A percentile compares a stretch with the other conserved stretches of the same genome.
Conservation (phyloP, 257 asterid species). For the Paulownia fortunei region DNA sequence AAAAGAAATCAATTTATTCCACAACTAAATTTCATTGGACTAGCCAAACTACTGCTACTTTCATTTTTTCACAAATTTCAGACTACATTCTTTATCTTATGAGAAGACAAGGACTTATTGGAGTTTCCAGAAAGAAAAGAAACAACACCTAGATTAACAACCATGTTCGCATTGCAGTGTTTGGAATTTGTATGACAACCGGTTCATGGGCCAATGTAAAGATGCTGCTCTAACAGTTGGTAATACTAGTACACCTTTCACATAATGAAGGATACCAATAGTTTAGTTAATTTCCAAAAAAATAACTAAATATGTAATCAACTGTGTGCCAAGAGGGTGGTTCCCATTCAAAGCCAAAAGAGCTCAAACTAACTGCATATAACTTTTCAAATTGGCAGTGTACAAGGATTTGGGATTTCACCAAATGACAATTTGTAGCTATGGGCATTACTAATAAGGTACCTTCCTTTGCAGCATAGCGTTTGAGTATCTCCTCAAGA, state of each 20-base stretch:
- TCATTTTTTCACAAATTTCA: neutral
- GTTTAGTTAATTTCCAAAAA: neutral
- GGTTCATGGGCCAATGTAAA: neutral
- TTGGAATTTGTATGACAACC: neutral
- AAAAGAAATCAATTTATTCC: conserved; percentile 23
- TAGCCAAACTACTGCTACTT: neutral
- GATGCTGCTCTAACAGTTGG: conserved; percentile 22
- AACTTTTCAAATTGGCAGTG: conserved; percentile 24
- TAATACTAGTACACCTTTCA: conserved; percentile 12
- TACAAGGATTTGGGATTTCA: conserved; percentile 13
- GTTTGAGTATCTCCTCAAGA: conserved; percentile 83
- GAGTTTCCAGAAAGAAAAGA: neutral
- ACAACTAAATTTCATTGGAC: conserved; percentile 21
- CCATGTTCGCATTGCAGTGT: neutral
- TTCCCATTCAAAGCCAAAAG: neutral
- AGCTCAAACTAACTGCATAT: conserved; percentile 14
- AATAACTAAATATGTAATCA: neutral
- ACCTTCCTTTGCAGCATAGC: conserved; percentile 76
- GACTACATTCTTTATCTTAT: conserved; percentile 13
- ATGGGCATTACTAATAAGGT: conserved; percentile 26
- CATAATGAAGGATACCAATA: neutral
- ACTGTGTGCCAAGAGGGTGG: neutral
- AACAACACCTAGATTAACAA: conserved; percentile 18
- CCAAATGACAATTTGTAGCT: neutral
- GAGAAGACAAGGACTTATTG: neutral